Base-by-base conservation (phyloP, 106 monocot species). In the Xerophyta viscosa region DNA sequence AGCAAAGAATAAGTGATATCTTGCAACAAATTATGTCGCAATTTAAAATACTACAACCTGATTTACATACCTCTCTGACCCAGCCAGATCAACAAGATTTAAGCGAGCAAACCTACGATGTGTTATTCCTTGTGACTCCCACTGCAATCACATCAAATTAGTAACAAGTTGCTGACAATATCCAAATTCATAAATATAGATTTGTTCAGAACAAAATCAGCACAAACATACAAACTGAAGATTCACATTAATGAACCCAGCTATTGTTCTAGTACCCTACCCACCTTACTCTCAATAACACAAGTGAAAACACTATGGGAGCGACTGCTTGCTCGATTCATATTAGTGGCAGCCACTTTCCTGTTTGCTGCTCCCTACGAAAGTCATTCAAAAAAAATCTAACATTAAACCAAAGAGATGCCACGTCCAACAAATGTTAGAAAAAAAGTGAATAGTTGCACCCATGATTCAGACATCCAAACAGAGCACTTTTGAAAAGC, bases 251-350 rank as follows among this genome's bases (percentile, higher is more conserved):
- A n/a, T n/a, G n/a, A n/a, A n/a, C n/a, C n/a, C n/a, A n/a, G n/a
- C n/a, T n/a, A n/a, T n/a, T n/a, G n/a, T 33, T 5, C 5, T 33
- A 27, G 22, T 1, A 43, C 41, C 0, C 27, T 25, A 52, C 64
- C 20, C 31, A 94, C 93, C 88, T 94, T 94, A 58, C 93, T 94
- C 63, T 94, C 93, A 20, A 94, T 88, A 23, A 78, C 59, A 64
- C 88, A 94, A 22, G 88, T 94, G 64, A 94, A 94, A 64, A 94
- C 88, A 70, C 93, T 88, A 70, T 94, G 93, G 48, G 93, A 94
- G 44, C 93, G 84, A 29, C 93, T 94, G 49, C 93, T 94, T 43
- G 88, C 93, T 66, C 77, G 43, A 43, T 94, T 94, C 88, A 94
- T 94, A 70, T 88, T 94, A 46, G 93, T 94, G 17, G 93, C 56